Percentiles rank a stretch among this genome's conserved stretches.
These are phyloP conservation scores for Diaporthe humulicola DNA, from an alignment of 2,329 filamentous ascomycete species.

Conservation along the genomic window DNA sequence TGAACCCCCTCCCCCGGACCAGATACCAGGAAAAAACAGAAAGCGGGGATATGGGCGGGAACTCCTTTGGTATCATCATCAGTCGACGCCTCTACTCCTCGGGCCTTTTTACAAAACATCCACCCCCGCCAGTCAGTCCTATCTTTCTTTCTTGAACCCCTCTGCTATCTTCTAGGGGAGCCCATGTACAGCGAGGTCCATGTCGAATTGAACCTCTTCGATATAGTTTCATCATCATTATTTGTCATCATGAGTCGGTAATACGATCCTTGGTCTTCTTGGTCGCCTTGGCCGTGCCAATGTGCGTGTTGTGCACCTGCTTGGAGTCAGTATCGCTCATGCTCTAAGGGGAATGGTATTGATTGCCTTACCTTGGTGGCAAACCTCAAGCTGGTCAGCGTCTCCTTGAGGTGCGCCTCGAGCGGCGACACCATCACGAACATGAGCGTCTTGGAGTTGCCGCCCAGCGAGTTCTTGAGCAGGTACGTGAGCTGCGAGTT, in stretches of 20 bases:
- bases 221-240: conserved; percentile 31
- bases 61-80: conserved; percentile 39
- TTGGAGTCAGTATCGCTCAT: neutral
- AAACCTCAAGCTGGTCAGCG: conserved; percentile 93
- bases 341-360: neutral
- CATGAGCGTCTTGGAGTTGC: conserved; percentile 98
- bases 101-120: conserved; percentile 31
- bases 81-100: conserved; percentile 31
- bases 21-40: neutral
- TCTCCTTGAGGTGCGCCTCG: conserved; percentile 91
- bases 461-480: conserved; percentile 92
- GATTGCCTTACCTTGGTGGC: conserved; percentile 82
- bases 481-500: conserved; percentile 98
- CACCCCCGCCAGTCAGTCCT: neutral
- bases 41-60: neutral
- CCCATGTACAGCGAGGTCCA: neutral
- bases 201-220: neutral
- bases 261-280: conserved; percentile 66
- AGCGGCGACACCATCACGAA: conserved; percentile 98
- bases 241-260: conserved; percentile 48
- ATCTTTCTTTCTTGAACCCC: neutral
- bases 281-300: conserved; percentile 86
- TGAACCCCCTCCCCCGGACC: neutral
- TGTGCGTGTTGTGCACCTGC: conserved; percentile 88
- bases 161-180: neutral